Base-by-base conservation (phyloP, 2,329 filamentous ascomycete genomes). In the Cladophialophora psammophila region DNA sequence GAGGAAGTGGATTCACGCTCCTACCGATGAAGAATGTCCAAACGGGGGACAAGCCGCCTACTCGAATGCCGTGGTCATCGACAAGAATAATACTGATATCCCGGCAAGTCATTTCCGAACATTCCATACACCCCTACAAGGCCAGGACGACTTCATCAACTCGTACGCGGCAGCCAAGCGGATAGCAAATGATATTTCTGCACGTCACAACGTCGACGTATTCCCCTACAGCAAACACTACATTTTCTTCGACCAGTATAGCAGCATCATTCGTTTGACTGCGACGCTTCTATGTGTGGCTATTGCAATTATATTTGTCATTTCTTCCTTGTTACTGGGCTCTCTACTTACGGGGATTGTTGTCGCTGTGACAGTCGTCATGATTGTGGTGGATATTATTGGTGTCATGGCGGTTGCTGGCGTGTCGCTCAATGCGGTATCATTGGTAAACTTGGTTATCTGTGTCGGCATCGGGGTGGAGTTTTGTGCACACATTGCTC, bases 161-260 rank as follows among this genome's bases (percentile, higher is more conserved):
- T 93, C 95, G 0, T 97, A 98, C 78, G 88, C 90, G 5, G 88
- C 94, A 1, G 95, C 95, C 2, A 91, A 94, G 18, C 91, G 95
- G 67, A 97, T 99, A 69, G 89, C 94, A 0, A 81, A 88, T 12
- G 90, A 91, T 34, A 89, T 99, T 60, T 90, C 86, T 13, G 80
- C 86, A 61, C 84, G 86, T 60, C 94, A 93, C 4, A 87, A 89
- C 5, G 88, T 92, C 26, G 89, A 95, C 31, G 90, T 99, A 2
- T 99, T 99, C 84, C 93, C 95, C 0, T 99, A 99, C 82, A 96
- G 92, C 73, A 90, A 97, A 68, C 97, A 97, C 78, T 99, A 99
- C 82, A 94, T 99, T 77, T 99, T 98, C 86, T 99, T 99, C 77
- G 95, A 99, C 77, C 95, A 98, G 77, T 99, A 99, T 76, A 86